phyloP scores from a whole-genome alignment of 2,329 filamentous ascomycete species.

The Arthrobotrys conoides region DNA sequence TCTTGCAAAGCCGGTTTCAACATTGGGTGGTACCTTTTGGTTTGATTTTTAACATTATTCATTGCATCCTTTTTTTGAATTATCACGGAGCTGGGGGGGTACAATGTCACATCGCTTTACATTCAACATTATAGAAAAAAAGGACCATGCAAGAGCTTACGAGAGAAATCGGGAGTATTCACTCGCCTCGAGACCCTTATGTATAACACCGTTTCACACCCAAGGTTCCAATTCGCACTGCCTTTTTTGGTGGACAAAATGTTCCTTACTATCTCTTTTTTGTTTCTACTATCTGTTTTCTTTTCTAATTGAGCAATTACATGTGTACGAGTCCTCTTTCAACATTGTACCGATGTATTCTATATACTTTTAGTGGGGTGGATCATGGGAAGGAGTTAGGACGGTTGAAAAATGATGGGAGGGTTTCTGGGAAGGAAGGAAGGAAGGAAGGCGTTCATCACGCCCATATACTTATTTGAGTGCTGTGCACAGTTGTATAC shows the following conservation, averaged over 20 bases:
- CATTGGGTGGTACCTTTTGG: slow-evolving; percentile 34
- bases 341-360: slow-evolving; percentile 59
- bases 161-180: neutral
- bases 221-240: neutral
- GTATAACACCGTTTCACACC: neutral
- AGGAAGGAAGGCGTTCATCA: slow-evolving; percentile 50
- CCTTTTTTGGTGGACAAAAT: slow-evolving; percentile 2
- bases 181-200: neutral
- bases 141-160: slow-evolving; percentile 9
- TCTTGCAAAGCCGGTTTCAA: slow-evolving; percentile 52
- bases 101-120: slow-evolving; percentile 13
- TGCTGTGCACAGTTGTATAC: neutral
- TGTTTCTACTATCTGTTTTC: neutral
- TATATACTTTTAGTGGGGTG: slow-evolving; percentile 28
- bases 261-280: neutral
- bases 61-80: slow-evolving; percentile 35
- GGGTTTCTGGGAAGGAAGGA: slow-evolving; percentile 2
- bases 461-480: slow-evolving; percentile 21
- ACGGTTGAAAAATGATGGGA: neutral
- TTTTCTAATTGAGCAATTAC: slow-evolving; percentile 19
- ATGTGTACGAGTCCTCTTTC: slow-evolving; percentile 49
- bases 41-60: neutral
- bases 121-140: slow-evolving; percentile 57
- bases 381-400: slow-evolving; percentile 2
- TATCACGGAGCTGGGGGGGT: slow-evolving; percentile 18